Conservation (phyloP, 1,284 basidiomycete genomes). For the Trametes sp. region DNA sequence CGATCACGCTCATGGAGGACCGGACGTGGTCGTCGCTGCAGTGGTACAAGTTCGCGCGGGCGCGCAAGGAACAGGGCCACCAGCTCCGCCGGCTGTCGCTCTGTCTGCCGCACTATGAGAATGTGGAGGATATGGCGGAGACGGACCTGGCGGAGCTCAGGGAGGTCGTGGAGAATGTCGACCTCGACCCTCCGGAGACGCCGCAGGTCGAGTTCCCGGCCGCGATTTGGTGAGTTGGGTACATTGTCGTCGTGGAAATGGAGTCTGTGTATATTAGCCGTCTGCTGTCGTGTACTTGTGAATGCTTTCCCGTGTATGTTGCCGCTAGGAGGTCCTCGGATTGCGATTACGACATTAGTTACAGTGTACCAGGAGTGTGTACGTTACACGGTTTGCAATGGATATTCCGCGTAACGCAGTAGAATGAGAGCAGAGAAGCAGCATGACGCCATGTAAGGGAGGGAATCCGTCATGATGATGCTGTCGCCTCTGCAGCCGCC, state of each 20-base stretch:
- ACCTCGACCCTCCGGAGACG: slow-evolving; percentile 38
- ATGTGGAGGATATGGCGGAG: slow-evolving; percentile 41
- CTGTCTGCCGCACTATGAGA: slow-evolving; percentile 40
- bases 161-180: slow-evolving; percentile 38
- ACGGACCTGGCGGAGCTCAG: slow-evolving; percentile 40
- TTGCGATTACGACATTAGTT: slow-evolving; percentile 24
- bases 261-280: slow-evolving; percentile 9
- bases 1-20: slow-evolving; percentile 38
- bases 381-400: slow-evolving; percentile 22
- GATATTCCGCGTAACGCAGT: neutral
- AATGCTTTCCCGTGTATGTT: neutral
- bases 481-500: slow-evolving; percentile 16
- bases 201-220: slow-evolving; percentile 33
- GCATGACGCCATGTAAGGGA: neutral
- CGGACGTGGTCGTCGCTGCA: slow-evolving; percentile 44
- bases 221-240: slow-evolving; percentile 22
- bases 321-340: neutral
- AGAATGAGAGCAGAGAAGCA: neutral
- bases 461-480: slow-evolving; percentile 9
- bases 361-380: slow-evolving; percentile 20
- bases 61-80: slow-evolving; percentile 34
- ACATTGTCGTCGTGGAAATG: neutral
- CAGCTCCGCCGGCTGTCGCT: slow-evolving; percentile 40
- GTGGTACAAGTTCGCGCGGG: slow-evolving; percentile 39
- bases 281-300: slow-evolving; percentile 3